These are phyloP conservation scores for Phellopilus nigrolimitatus DNA, from an alignment of 1,284 basidiomycete species.

Conservation along the genomic window DNA sequence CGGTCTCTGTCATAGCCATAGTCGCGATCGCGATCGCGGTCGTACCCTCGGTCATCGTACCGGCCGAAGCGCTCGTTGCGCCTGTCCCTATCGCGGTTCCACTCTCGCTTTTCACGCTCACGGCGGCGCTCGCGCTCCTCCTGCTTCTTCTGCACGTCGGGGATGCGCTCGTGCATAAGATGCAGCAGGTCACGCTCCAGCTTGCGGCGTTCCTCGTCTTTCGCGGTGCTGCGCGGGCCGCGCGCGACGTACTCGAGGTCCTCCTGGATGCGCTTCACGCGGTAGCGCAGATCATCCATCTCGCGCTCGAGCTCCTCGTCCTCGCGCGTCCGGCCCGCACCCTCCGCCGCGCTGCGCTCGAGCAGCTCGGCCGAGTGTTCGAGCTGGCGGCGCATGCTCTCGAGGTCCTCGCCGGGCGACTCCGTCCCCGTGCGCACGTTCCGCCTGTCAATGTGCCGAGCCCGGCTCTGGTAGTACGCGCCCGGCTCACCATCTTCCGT, in stretches of 20 bases:
- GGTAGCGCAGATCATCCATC: conserved; percentile 83
- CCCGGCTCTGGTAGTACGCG: conserved; percentile 79
- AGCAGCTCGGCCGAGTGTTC: conserved; percentile 80
- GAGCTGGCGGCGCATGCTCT: conserved; percentile 85
- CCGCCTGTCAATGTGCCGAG: conserved; percentile 85
- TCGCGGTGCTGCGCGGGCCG: conserved; percentile 68
- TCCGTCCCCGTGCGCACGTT: conserved; percentile 75
- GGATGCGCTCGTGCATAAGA: conserved; percentile 89
- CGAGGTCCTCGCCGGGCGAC: conserved; percentile 68
- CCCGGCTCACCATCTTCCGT: conserved; percentile 53
- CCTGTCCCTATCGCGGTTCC: conserved; percentile 76
- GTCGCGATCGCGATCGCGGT: conserved; percentile 24
- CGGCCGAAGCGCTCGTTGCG: conserved; percentile 80
- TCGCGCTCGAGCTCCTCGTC: conserved; percentile 90
- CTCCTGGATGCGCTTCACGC: conserved; percentile 85
- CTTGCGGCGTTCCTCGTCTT: conserved; percentile 83
- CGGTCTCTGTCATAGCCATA: conserved; percentile 33
- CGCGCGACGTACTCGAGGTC: conserved; percentile 89
- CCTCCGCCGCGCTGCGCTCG: conserved; percentile 65
- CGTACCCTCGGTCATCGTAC: conserved; percentile 46
- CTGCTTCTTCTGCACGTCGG: conserved; percentile 85
- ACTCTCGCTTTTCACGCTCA: conserved; percentile 75
- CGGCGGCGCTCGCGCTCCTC: conserved; percentile 75
- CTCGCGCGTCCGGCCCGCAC: conserved; percentile 59
- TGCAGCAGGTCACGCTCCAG: conserved; percentile 87